Percentiles rank a stretch among this genome's conserved stretches.
Conservation (phyloP, 805 yeast species). For the Ogataea salicorniae region DNA sequence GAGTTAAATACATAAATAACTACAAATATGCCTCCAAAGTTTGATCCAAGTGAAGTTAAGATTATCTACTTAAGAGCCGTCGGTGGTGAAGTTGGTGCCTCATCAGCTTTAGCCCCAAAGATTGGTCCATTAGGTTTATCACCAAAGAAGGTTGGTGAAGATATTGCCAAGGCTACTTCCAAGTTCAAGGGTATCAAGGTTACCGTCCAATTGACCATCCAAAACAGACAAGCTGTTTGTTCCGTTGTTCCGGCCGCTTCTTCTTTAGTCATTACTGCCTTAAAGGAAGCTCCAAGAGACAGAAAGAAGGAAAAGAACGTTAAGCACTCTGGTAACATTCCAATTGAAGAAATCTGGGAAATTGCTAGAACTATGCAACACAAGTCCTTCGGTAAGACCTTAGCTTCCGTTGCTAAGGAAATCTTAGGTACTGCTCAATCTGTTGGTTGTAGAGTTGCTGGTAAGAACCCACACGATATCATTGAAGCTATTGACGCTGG, state of each 20-base stretch:
- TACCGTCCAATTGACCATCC: constrained; percentile 96
- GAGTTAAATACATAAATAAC: constrained; percentile 1
- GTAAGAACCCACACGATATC: constrained; percentile 98
- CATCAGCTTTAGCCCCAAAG: constrained; percentile 99
- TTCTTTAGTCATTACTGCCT: constrained; percentile 96
- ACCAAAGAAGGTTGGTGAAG: constrained; percentile 99
- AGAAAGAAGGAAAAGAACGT: constrained; percentile 99
- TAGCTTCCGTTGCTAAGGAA: constrained; percentile 97
- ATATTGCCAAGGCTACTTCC: constrained; percentile 99
- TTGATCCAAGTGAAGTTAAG: constrained; percentile 98
- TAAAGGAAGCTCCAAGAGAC: constrained; percentile 99
- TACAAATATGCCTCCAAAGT: constrained; percentile 87
- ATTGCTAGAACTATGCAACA: constrained; percentile 97
- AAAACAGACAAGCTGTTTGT: constrained; percentile 99
- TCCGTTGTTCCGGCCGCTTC: constrained; percentile 99
- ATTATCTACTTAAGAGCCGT: constrained; percentile 98
- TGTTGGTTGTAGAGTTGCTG: constrained; percentile 98
- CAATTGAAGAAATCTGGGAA: constrained; percentile 92
- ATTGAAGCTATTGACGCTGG: constrained; percentile 98
- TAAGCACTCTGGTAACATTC: constrained; percentile 98
- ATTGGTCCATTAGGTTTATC: constrained; percentile 99
- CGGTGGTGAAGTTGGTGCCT: constrained; percentile 99
- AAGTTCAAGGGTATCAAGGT: constrained; percentile 99
- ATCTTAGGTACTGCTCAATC: constrained; percentile 99
- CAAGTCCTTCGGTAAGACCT: constrained; percentile 96